phyloP scores from a whole-genome alignment of 257 asterid genomes.

The Solanum okadae region DNA sequence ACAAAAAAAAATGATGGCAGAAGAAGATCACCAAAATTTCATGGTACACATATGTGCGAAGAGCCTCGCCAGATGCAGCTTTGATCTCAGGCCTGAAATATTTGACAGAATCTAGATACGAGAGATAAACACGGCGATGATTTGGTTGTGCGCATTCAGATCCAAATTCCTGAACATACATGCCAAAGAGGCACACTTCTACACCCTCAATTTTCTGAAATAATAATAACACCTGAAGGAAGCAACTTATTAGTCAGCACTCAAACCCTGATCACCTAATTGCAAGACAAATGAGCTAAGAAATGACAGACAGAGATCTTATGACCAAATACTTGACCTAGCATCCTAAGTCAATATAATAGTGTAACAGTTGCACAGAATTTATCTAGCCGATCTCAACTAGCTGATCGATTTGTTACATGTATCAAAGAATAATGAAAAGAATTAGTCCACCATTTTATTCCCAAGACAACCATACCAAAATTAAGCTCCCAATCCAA shows the following conservation, averaged over 20 bases:
- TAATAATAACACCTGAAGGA: conserved; percentile 70
- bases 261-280: neutral
- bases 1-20: neutral
- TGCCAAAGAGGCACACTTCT: conserved; percentile 96
- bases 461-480: neutral
- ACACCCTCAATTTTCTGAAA: conserved; percentile 99
- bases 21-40: conserved; percentile 73
- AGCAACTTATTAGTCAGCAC: conserved; percentile 9
- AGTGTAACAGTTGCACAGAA: neutral
- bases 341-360: neutral
- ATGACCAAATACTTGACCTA: neutral
- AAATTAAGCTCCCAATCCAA: neutral
- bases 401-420: neutral
- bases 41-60: conserved; percentile 93
- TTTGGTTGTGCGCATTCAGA: conserved; percentile 95
- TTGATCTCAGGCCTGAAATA: conserved; percentile 94
- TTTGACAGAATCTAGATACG: conserved; percentile 97
- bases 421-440: neutral
- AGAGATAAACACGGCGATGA: conserved; percentile 96
- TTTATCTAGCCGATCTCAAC: neutral
- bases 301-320: neutral
- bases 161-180: conserved; percentile 99
- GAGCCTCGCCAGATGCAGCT: conserved; percentile 94
- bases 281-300: neutral
- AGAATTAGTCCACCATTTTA: neutral